Evolutionary conservation across 495 filamentous ascomycete genomes (phyloP), one percentile per base, ranked within the genome.

Genomic region (Neurospora sp.): DNA sequence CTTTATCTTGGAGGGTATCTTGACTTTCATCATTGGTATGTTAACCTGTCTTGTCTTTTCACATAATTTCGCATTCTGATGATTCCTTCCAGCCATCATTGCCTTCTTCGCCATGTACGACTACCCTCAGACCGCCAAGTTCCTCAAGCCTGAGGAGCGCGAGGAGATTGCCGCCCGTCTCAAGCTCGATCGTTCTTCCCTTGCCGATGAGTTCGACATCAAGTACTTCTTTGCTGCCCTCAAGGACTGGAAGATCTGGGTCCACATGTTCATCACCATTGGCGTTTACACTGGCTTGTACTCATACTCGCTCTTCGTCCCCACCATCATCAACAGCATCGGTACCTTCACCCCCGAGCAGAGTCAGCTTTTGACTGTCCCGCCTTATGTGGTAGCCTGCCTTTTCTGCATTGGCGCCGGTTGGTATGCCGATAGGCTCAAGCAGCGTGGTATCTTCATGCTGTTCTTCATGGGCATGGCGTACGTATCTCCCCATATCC

Each of bases 201-300:
- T 88, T 46, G 92, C 90, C 90, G 93, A 95, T 78, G 84, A 92
- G 73, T 93, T 93, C 82, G 87, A 90, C 77, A 90, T 88, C 84
- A 76, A 82, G 31, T 93, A 92, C 76, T 87, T 96, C 78, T 93
- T 89, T 89, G 85, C 84, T 1, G 88, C 89, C 46, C 73, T 94
- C 40, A 89, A 86, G 75, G 93, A 96, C 78, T 94, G 91, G 89
- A 96, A 96, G 81, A 94, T 92, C 39, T 94, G 86, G 73, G 82
- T 85, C 2, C 83, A 84, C 78, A 85, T 84, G 81, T 74, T 85
- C 69, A 81, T 86, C 81, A 82, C 85, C 78, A 83, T 88, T 75
- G 81, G 83, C 40, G 81, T 86, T 73, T 84, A 82, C 77, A 85
- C 84, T 14, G 89, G 90, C 4, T 83, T 92, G 31, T 93, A 92